Evolutionary conservation across 2,329 filamentous ascomycete genomes (phyloP).

Genomic region (Talaromyces sp.): DNA sequence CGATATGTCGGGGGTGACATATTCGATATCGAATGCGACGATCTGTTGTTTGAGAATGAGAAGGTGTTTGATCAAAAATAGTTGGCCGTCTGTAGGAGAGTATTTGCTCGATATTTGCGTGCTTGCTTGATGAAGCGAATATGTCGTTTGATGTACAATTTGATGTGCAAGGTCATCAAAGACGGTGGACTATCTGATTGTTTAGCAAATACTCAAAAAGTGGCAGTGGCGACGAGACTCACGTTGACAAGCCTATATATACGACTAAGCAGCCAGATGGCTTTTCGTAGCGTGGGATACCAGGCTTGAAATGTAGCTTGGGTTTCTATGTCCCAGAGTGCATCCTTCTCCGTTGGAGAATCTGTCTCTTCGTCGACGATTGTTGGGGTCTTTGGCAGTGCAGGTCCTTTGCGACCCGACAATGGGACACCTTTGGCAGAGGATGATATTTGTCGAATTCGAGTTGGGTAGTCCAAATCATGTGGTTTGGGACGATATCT

Average conservation of each 20-base stretch:
- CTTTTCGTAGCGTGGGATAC: constrained; percentile 66
- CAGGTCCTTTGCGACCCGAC: constrained; percentile 51
- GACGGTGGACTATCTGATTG: constrained; percentile 54
- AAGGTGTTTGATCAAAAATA: constrained; percentile 93
- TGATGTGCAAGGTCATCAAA: constrained; percentile 71
- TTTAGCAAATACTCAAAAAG: constrained; percentile 19
- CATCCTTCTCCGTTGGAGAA: constrained; percentile 40
- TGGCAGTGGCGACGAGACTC: constrained; percentile 17
- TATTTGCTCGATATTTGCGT: constrained; percentile 63
- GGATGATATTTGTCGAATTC: constrained; percentile 44
- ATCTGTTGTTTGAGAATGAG: constrained; percentile 95
- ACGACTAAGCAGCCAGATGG: constrained; percentile 65
- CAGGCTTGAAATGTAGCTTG: constrained; percentile 58
- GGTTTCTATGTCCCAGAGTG: constrained; percentile 54
- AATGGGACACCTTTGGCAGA: constrained; percentile 46
- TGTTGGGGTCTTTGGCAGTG: constrained; percentile 49
- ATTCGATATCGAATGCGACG: constrained; percentile 90
- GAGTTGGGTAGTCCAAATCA: constrained; percentile 62
- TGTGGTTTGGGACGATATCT: constrained; percentile 62
- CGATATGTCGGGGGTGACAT: constrained; percentile 61
- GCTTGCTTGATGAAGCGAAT: constrained; percentile 75
- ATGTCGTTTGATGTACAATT: constrained; percentile 86
- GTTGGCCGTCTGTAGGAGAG: constrained; percentile 67
- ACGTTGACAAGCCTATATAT: constrained; percentile 69
- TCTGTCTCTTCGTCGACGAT: constrained; percentile 53